Conservation (phyloP, 2,329 filamentous ascomycete species). For the Cordyceps javanica region DNA sequence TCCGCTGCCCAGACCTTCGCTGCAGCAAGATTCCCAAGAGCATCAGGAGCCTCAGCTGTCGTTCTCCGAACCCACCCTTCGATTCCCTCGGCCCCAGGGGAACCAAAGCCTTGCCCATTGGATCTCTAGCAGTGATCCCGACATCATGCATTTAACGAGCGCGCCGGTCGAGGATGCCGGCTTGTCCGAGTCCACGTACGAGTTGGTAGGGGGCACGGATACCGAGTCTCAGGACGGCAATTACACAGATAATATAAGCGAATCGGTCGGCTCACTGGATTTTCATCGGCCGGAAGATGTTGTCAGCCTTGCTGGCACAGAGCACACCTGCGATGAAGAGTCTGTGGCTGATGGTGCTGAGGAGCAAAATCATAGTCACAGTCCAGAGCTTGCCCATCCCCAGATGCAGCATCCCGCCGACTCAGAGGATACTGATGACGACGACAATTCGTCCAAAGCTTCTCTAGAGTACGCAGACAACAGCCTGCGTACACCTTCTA, state of each 20-base stretch:
- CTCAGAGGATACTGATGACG: slow-evolving; percentile 2
- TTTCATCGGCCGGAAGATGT: slow-evolving; percentile 44
- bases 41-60: slow-evolving; percentile 22
- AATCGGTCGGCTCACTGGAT: slow-evolving; percentile 46
- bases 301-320: slow-evolving; percentile 44
- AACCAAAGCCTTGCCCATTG: slow-evolving; percentile 52
- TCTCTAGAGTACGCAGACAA: slow-evolving; percentile 46
- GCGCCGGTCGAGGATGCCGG: slow-evolving; percentile 42
- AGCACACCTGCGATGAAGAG: slow-evolving; percentile 40
- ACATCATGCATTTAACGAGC: slow-evolving; percentile 46
- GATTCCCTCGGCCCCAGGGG: slow-evolving; percentile 51
- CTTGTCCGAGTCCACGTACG: slow-evolving; percentile 51
- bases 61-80: slow-evolving; percentile 43
- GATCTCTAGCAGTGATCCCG: slow-evolving; percentile 51
- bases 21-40: slow-evolving; percentile 15
- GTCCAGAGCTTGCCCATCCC: slow-evolving; percentile 8
- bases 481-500: slow-evolving; percentile 38
- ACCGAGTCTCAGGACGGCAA: slow-evolving; percentile 46
- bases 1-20: slow-evolving; percentile 18
- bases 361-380: slow-evolving; percentile 14
- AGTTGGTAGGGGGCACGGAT: slow-evolving; percentile 48
- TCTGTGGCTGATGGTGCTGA: slow-evolving; percentile 30
- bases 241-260: slow-evolving; percentile 40
- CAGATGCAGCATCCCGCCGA: background rate
- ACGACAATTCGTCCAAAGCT: slow-evolving; percentile 25